Conservation (phyloP, 352 stramenopile genomes). For the Phytophthora pseudosyringae region DNA sequence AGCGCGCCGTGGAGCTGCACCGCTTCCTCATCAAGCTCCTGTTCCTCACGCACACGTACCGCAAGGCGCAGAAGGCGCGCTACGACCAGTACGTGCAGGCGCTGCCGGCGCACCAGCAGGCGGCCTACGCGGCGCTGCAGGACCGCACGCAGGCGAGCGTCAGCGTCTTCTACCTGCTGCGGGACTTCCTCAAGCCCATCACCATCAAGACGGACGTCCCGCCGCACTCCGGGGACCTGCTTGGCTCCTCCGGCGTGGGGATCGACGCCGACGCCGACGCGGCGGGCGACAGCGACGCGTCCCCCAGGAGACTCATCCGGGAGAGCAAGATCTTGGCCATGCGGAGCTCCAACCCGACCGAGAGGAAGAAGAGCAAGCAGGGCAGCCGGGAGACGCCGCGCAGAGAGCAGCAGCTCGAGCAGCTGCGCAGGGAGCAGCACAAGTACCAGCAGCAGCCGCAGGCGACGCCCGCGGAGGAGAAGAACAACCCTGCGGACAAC, state of each 20-base stretch:
- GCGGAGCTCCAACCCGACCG: slow-evolving; percentile 37
- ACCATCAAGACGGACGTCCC: slow-evolving; percentile 35
- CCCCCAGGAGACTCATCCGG: slow-evolving; percentile 50
- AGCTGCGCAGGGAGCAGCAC: slow-evolving; percentile 21
- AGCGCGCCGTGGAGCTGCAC: slow-evolving; percentile 74
- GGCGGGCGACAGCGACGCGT: slow-evolving; percentile 40
- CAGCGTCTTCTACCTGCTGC: slow-evolving; percentile 66
- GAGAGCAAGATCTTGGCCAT: slow-evolving; percentile 80
- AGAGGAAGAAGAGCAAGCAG: slow-evolving; percentile 16
- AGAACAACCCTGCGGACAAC: slow-evolving; percentile 16
- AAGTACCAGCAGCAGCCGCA: slow-evolving; percentile 26
- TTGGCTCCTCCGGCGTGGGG: slow-evolving; percentile 4
- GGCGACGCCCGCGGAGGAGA: slow-evolving; percentile 5
- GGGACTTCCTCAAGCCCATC: slow-evolving; percentile 76
- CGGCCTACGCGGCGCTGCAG: slow-evolving; percentile 38
- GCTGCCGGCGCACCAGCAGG: slow-evolving; percentile 25
- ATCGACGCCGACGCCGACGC: background rate
- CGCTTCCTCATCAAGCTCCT: slow-evolving; percentile 80
- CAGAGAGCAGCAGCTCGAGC: slow-evolving; percentile 24
- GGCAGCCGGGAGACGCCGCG: slow-evolving; percentile 10
- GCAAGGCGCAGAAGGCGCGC: slow-evolving; percentile 73
- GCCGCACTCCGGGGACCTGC: slow-evolving; percentile 27
- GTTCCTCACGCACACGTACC: slow-evolving; percentile 75
- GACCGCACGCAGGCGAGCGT: slow-evolving; percentile 62
- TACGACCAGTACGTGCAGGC: slow-evolving; percentile 57